These are phyloP conservation scores for Didymella lethalis DNA, from an alignment of 2,329 filamentous ascomycete species.

Conservation along the genomic window DNA sequence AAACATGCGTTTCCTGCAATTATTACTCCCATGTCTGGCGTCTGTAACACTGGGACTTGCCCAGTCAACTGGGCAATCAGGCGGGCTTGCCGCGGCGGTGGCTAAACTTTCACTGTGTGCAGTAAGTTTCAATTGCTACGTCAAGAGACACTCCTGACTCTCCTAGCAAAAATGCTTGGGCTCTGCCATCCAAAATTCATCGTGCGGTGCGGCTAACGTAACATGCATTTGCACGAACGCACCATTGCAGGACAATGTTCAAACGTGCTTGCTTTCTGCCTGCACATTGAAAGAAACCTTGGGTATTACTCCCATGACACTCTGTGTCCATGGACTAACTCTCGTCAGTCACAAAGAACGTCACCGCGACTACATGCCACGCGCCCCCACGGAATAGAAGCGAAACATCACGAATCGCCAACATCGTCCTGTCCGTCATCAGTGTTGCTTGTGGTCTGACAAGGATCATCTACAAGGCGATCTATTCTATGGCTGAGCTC, in stretches of 20 bases:
- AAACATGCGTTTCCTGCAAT: slow-evolving; percentile 29
- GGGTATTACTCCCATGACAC: slow-evolving; percentile 9
- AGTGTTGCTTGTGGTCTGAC: slow-evolving; percentile 47
- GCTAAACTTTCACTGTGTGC: slow-evolving; percentile 30
- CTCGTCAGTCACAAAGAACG: slow-evolving; percentile 52
- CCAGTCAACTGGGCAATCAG: slow-evolving; percentile 25
- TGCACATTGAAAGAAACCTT: slow-evolving; percentile 31
- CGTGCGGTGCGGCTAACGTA: slow-evolving; percentile 21
- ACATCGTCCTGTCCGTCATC: slow-evolving; percentile 46
- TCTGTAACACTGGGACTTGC: slow-evolving; percentile 28
- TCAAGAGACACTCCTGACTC: neutral
- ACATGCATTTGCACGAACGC: slow-evolving; percentile 30
- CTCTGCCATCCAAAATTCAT: slow-evolving; percentile 21
- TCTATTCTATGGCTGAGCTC: slow-evolving; percentile 45
- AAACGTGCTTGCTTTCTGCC: slow-evolving; percentile 23
- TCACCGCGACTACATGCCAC: slow-evolving; percentile 51
- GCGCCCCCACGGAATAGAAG: slow-evolving; percentile 50
- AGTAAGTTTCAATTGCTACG: slow-evolving; percentile 20
- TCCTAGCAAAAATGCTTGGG: slow-evolving; percentile 27
- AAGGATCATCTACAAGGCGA: slow-evolving; percentile 50
- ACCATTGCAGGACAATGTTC: slow-evolving; percentile 23
- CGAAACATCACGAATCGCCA: slow-evolving; percentile 42
- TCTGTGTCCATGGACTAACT: slow-evolving; percentile 6
- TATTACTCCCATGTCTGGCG: slow-evolving; percentile 27
- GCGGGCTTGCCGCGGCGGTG: slow-evolving; percentile 21